Evolutionary conservation across 2,329 filamentous ascomycete species (phyloP), one percentile per base, ranked within the genome.

Genomic region (Seiridium cupressi): DNA sequence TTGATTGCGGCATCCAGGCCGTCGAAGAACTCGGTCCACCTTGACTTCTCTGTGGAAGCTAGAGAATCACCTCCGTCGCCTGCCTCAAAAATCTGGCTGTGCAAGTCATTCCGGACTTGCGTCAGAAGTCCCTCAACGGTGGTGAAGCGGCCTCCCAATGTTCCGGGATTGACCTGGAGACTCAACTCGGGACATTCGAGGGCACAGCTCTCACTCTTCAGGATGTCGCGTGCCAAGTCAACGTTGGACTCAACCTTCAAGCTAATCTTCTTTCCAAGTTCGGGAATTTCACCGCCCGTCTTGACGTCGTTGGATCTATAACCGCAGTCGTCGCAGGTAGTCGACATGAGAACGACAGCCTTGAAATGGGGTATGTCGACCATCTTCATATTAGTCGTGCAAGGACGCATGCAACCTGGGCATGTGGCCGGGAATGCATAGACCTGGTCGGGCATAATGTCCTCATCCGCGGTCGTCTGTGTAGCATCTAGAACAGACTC

Each of bases 321-420:
- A 60, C 94, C 94, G 73, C 95, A 99, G 74, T 89, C 84, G 35
- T 94, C 89, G 77, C 95, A 99, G 35, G 92, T 89, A 2, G 94
- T 98, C 67, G 89, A 93, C 91, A 97, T 98, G 68, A 99, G 83
- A 46, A 97, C 89, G 3, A 99, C 95, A 72, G 98, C 92, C 78
- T 97, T 96, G 81, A 99, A 99, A 78, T 97, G 90, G 1, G 95
- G 95, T 63, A 99, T 97, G 70, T 96, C 92, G 60, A 98, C 92
- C 89, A 97, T 96, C 81, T 97, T 97, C 92, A 97, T 97, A 76
- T 97, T 93, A 8, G 96, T 96, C 3, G 88, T 87, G 77, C 93
- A 97, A 4, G 87, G 79, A 75, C 91, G 91, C 70, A 89, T 88
- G 81, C 95, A 99, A 63, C 92, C 94, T 0, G 95, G 95, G 75